A percentile compares a stretch with the other conserved stretches of the same genome.
Conservation (phyloP, 169 alveolate species). For the Eimeria praecox region DNA sequence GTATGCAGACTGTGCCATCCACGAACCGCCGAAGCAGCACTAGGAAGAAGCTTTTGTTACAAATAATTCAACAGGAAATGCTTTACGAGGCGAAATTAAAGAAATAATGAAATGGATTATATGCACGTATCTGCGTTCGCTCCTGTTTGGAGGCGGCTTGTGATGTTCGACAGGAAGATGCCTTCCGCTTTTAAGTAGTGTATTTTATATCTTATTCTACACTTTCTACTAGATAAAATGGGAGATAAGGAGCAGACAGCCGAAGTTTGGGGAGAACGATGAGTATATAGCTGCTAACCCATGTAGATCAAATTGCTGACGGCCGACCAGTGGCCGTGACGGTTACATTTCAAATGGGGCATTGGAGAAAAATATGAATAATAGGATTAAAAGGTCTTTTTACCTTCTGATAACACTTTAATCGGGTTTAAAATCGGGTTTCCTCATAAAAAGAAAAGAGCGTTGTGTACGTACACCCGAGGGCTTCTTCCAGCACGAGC, state of each 20-base stretch:
- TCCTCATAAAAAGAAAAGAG: neutral
- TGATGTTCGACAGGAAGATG: neutral
- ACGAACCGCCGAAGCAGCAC: too few relatives aligned
- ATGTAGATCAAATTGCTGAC: neutral
- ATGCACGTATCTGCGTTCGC: neutral
- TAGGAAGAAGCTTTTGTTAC: too few relatives aligned
- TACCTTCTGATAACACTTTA: neutral
- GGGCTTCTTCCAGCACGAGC: slow-evolving; percentile 34
- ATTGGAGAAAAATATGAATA: neutral
- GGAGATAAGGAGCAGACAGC: neutral
- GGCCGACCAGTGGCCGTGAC: slow-evolving; percentile 13
- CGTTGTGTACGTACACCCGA: slow-evolving; percentile 14
- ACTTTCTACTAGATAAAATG: neutral
- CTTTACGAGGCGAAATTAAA: neutral
- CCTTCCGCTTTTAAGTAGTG: neutral
- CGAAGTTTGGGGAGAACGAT: too few relatives aligned
- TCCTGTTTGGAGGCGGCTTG: neutral
- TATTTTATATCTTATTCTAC: neutral
- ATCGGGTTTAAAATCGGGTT: neutral
- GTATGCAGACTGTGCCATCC: too few relatives aligned
- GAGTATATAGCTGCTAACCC: neutral
- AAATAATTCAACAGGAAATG: neutral
- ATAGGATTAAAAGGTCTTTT: neutral
- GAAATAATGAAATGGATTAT: neutral
- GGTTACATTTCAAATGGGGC: neutral